A percentile compares a stretch with the other conserved stretches of the same genome.
These are phyloP conservation scores for Jaenimonas drosophilae DNA, from an alignment of 208 protist species.

Conservation along the genomic window DNA sequence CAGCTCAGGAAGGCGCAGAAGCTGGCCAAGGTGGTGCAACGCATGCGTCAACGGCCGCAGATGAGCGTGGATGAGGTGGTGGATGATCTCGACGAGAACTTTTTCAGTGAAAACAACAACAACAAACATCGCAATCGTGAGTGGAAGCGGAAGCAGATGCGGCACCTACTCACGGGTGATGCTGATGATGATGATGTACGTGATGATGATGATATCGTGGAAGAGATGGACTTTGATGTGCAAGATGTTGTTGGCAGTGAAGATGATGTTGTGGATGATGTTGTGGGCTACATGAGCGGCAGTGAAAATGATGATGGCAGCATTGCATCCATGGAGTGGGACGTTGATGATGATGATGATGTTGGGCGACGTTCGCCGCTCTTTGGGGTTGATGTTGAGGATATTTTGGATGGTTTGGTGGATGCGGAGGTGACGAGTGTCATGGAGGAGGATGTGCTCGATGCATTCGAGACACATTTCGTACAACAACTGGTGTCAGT, in stretches of 20 bases:
- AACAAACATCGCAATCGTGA: background rate
- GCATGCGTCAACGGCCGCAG: constrained; percentile 3
- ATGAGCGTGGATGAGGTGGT: background rate
- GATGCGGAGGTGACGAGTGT: constrained; percentile 1
- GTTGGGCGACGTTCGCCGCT: constrained; percentile 1
- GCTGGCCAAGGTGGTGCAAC: constrained; percentile 22
- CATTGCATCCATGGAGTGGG: constrained; percentile 4
- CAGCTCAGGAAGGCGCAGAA: constrained; percentile 44
- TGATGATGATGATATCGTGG: constrained; percentile 3
- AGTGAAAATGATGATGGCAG: constrained; percentile 3
- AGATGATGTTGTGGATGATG: constrained; percentile 6
- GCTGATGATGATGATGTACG: constrained; percentile 12
- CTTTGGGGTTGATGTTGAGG: constrained; percentile 11
- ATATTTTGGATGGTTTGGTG: background rate
- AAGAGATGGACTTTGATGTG: too few species aligned
- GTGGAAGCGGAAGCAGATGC: constrained; percentile 1
- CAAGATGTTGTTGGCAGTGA: background rate
- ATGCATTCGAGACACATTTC: background rate
- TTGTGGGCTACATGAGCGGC: constrained; percentile 1
- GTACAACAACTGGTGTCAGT: background rate
- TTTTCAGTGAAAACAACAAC: constrained; percentile 2
- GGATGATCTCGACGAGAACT: background rate
- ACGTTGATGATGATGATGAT: background rate
- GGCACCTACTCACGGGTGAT: constrained; percentile 13
- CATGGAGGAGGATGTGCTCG: constrained; percentile 4